These are phyloP conservation scores for Hsuehochloa calcarea DNA, from an alignment of 176 grass and related monocot genomes.

Conservation along the genomic window DNA sequence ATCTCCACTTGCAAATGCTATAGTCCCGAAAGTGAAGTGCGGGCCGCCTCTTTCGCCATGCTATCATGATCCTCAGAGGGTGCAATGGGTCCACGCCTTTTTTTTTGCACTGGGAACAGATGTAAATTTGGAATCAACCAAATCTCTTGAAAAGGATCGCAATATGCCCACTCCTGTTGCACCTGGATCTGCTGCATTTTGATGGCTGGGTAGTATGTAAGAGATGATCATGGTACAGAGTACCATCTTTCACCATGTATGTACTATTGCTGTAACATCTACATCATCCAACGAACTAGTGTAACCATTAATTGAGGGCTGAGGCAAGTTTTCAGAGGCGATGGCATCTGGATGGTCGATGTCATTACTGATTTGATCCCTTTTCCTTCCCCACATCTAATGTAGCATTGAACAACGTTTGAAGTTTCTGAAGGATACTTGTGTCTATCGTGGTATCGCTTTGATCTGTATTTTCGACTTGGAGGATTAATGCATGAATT, in stretches of 20 bases:
- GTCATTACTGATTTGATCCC: neutral
- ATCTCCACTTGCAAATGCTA: slow-evolving; percentile 86
- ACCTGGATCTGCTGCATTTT: neutral
- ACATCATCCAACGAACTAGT: slow-evolving; percentile 2
- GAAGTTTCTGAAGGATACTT: neutral
- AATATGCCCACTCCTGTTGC: neutral
- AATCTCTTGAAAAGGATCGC: neutral
- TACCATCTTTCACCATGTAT: slow-evolving; percentile 26
- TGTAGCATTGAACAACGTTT: neutral
- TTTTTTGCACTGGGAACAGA: slow-evolving; percentile 1
- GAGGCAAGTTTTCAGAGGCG: neutral
- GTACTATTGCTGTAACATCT: slow-evolving; percentile 30
- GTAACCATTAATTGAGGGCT: neutral
- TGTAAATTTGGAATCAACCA: neutral
- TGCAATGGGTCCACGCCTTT: neutral
- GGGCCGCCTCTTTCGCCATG: neutral
- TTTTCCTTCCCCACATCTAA: neutral
- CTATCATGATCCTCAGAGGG: neutral
- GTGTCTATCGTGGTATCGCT: neutral
- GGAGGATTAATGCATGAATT: neutral
- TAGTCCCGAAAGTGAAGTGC: slow-evolving; percentile 21
- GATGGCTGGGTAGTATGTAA: slow-evolving; percentile 3
- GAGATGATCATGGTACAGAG: neutral
- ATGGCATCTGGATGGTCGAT: neutral
- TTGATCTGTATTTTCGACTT: neutral